Evolutionary conservation across 2,329 filamentous ascomycete genomes (phyloP).

Genomic region (Fusarium sp.): DNA sequence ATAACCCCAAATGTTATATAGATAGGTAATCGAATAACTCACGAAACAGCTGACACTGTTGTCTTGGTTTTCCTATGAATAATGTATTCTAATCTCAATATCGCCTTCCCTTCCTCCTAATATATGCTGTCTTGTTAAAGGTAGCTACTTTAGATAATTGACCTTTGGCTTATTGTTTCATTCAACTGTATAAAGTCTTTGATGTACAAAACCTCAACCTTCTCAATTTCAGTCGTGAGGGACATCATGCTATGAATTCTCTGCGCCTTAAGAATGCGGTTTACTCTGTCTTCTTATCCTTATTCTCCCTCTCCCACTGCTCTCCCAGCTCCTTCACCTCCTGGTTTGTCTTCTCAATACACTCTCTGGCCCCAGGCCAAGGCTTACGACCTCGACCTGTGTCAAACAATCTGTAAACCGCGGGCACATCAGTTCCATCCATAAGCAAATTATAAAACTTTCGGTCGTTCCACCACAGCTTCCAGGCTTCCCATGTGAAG

Average conservation of each 20-base stretch:
- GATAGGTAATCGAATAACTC: neutral
- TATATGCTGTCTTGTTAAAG: neutral
- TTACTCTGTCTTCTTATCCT: slow-evolving; percentile 38
- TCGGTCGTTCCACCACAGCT: slow-evolving; percentile 56
- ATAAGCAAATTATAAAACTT: slow-evolving; percentile 56
- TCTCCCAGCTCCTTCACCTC: slow-evolving; percentile 36
- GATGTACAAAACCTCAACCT: neutral
- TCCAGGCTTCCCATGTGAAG: slow-evolving; percentile 56
- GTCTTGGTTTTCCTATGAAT: neutral
- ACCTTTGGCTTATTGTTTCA: neutral
- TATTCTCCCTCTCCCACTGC: slow-evolving; percentile 39
- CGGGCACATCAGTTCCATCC: slow-evolving; percentile 53
- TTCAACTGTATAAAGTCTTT: neutral
- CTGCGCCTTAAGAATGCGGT: neutral
- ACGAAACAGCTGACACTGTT: neutral
- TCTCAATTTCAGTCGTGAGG: neutral
- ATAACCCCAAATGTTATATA: neutral
- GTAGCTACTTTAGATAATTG: neutral
- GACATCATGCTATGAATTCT: neutral
- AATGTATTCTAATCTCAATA: neutral
- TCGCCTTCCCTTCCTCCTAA: neutral
- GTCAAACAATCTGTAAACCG: slow-evolving; percentile 56
- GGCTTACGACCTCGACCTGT: slow-evolving; percentile 52
- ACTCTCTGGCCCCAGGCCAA: slow-evolving; percentile 54
- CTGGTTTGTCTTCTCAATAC: slow-evolving; percentile 47